Evolutionary conservation across 2,329 filamentous ascomycete genomes (phyloP).

Genomic region (Rhynchosporium agropyri): DNA sequence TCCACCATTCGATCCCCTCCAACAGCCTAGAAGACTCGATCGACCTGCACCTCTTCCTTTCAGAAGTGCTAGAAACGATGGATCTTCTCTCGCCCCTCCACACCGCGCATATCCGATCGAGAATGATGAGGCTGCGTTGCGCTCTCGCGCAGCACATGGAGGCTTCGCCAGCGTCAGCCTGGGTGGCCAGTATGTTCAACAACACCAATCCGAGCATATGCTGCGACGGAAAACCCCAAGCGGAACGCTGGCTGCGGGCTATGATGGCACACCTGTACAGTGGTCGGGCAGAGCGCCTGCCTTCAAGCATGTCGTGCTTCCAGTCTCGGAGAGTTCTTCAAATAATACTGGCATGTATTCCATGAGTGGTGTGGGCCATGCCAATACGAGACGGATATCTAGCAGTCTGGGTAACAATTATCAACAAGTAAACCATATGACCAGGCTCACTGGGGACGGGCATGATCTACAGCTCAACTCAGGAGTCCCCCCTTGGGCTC

Average conservation of each 20-base stretch:
- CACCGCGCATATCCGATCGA: slow-evolving; percentile 39
- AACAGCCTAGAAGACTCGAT: slow-evolving; percentile 31
- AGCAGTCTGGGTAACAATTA: slow-evolving; percentile 34
- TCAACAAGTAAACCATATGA: slow-evolving; percentile 32
- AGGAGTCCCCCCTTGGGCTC: neutral
- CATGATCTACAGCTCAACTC: slow-evolving; percentile 16
- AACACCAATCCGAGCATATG: slow-evolving; percentile 65
- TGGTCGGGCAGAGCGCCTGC: slow-evolving; percentile 74
- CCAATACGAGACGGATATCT: slow-evolving; percentile 30
- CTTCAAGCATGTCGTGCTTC: slow-evolving; percentile 80
- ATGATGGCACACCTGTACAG: slow-evolving; percentile 80
- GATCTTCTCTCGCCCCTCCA: slow-evolving; percentile 29
- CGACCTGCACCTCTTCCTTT: slow-evolving; percentile 34
- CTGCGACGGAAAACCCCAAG: slow-evolving; percentile 90
- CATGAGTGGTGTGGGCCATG: slow-evolving; percentile 20
- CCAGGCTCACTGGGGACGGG: slow-evolving; percentile 15
- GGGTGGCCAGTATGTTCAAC: slow-evolving; percentile 35
- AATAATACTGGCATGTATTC: slow-evolving; percentile 24
- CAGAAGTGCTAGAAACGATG: slow-evolving; percentile 39
- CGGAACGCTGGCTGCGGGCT: slow-evolving; percentile 89
- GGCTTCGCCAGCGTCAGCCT: slow-evolving; percentile 25
- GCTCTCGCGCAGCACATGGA: slow-evolving; percentile 24
- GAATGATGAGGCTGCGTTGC: slow-evolving; percentile 26
- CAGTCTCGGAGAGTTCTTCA: slow-evolving; percentile 48
- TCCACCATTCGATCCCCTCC: slow-evolving; percentile 35